Evolutionary conservation across 306 rosid genomes (phyloP).

Genomic region (Oemleria cerasiformis): DNA sequence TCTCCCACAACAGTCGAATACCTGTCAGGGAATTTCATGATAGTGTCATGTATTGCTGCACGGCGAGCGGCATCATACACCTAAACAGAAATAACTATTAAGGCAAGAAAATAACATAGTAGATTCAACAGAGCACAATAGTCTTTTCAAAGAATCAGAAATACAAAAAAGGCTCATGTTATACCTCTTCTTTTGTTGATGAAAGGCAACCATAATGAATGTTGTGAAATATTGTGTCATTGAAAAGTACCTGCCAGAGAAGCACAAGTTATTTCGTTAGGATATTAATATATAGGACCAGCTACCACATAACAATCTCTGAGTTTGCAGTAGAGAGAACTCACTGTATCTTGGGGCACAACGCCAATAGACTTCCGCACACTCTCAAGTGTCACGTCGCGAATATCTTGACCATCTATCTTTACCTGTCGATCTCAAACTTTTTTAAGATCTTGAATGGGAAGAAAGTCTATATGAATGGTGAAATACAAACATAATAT

Average conservation of each 20-base stretch:
- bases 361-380: slow-evolving; percentile 81
- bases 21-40: slow-evolving; percentile 79
- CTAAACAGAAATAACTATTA: slow-evolving; percentile 33
- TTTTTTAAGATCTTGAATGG: neutral
- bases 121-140: slow-evolving; percentile 22
- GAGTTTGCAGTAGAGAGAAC: slow-evolving; percentile 15
- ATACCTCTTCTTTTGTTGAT: slow-evolving; percentile 86
- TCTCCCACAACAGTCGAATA: slow-evolving; percentile 91
- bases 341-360: slow-evolving; percentile 97
- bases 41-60: slow-evolving; percentile 92
- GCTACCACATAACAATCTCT: slow-evolving; percentile 15
- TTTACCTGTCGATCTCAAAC: slow-evolving; percentile 51
- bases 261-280: slow-evolving; percentile 24
- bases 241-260: slow-evolving; percentile 80
- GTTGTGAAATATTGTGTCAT: slow-evolving; percentile 89
- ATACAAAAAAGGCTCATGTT: slow-evolving; percentile 18
- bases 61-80: slow-evolving; percentile 87
- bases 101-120: slow-evolving; percentile 22
- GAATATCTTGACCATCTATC: slow-evolving; percentile 83
- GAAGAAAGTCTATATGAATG: neutral
- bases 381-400: slow-evolving; percentile 77
- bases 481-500: neutral
- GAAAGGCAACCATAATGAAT: slow-evolving; percentile 88
- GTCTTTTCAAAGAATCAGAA: slow-evolving; percentile 20
- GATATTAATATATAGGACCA: slow-evolving; percentile 16